phyloP scores from a whole-genome alignment of 176 grass and related monocot genomes.

The Avena insularis region DNA sequence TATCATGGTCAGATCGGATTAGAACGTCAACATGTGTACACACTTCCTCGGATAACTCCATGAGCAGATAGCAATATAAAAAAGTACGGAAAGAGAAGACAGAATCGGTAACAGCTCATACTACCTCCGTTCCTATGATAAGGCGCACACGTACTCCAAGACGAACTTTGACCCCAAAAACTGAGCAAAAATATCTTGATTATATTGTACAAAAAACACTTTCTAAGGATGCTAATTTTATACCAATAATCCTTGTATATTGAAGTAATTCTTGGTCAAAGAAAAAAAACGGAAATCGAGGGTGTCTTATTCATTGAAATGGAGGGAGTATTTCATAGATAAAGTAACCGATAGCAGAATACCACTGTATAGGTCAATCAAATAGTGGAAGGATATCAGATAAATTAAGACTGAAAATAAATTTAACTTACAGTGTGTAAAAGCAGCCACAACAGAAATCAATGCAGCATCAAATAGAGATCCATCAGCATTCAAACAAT shows the following conservation, averaged over 20 bases:
- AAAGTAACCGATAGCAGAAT: neutral
- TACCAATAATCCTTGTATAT: no score
- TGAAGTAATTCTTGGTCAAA: no score
- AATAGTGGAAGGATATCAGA: constrained; percentile 9
- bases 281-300: no score
- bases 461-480: constrained; percentile 88
- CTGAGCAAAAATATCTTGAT: no score
- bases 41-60: neutral
- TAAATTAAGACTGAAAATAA: constrained; percentile 1
- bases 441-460: constrained; percentile 83
- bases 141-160: no score
- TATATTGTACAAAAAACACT: no score
- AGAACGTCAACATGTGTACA: neutral
- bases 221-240: no score
- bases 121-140: no score
- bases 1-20: neutral
- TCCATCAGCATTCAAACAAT: constrained; percentile 92
- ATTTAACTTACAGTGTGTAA: constrained; percentile 67
- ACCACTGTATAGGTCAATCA: neutral
- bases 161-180: no score
- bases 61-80: neutral
- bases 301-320: no score
- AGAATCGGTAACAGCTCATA: constrained; percentile 17
- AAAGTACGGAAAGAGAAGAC: neutral
- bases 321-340: neutral